Base-by-base conservation (phyloP, 495 filamentous ascomycete species). In the Friedmanniomyces endolithicus region DNA sequence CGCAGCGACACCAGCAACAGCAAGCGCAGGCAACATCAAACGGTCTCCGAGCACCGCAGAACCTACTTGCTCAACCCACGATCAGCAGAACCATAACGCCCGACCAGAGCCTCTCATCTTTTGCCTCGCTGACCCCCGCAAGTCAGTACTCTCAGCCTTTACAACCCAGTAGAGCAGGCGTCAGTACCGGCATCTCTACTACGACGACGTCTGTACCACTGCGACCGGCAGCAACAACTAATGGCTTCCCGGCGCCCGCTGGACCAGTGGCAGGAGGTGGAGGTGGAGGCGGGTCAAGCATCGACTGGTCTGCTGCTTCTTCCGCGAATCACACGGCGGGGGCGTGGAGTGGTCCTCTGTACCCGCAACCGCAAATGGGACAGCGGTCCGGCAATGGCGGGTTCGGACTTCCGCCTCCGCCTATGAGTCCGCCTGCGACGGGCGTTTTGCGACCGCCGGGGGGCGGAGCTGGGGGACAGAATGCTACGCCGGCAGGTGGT, bases 41-140 rank as follows among this genome's bases (percentile, higher is more conserved):
- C 17, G 12, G 31, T 12, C 48, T 51, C 11, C 40, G 24, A 29
- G 44, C 31, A 39, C 48, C 35, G 48, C 20, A 23, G n/a, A n/a
- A n/a, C n/a, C 45, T 12, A 9, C 23, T 31, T 9, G 3, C 27
- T 31, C 27, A 31, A 31, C 27, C 40, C 4, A 47, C 65, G 31
- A 66, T 61, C 19, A 64, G 72, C 50, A 73, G 76, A 0, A 72
- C 76, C 27, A 72, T 79, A 11, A 66, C 64, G 0, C 64, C 64
- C 1, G 64, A 66, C 44, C 44, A 55, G 12, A 58, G 23, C 12
- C 52, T 66, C 0, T 49, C 33, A 12, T 25, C 50, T 14, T 64
- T 66, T 47, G 57, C 60, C 4, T 19, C 60, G 1, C 48, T 62
- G 17, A 58, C 53, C 31, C 60, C 59, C 4, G 31, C 51, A 16